Conservation (phyloP, 164 flowering plant species). For the Vitis cinerea region DNA sequence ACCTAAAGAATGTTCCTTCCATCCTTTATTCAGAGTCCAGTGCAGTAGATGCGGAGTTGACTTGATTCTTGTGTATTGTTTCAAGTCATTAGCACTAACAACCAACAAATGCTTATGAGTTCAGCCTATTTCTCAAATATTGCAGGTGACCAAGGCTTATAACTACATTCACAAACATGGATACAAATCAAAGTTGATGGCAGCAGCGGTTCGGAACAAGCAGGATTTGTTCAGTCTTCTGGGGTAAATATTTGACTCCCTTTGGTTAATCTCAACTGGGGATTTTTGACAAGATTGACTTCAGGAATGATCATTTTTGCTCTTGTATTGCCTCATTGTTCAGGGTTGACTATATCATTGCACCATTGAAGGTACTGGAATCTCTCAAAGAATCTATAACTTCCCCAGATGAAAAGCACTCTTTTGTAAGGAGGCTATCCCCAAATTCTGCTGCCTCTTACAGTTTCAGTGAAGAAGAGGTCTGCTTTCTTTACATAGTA, state of each 20-base stretch:
- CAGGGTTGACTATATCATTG: constrained; percentile 95
- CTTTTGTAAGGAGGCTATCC: constrained; percentile 71
- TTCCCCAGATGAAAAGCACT: constrained; percentile 82
- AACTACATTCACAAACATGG: constrained; percentile 96
- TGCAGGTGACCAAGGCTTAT: constrained; percentile 87
- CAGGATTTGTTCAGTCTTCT: constrained; percentile 90
- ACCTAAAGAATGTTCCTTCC: too few relatives aligned
- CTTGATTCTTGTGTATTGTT: too few relatives aligned
- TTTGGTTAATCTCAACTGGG: neutral
- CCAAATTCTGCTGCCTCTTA: constrained; percentile 62
- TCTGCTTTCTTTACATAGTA: constrained; percentile 19
- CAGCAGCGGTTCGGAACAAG: constrained; percentile 96
- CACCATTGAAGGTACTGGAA: constrained; percentile 88
- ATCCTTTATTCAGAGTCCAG: too few relatives aligned
- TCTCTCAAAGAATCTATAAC: constrained; percentile 80
- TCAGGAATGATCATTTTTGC: neutral
- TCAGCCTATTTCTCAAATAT: neutral
- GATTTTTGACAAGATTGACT: neutral
- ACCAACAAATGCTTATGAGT: neutral
- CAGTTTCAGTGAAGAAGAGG: constrained; percentile 81
- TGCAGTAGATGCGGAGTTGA: too few relatives aligned
- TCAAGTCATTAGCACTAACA: neutral
- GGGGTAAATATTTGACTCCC: constrained; percentile 48
- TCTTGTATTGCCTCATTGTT: constrained; percentile 8
- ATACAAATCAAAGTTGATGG: constrained; percentile 91